Base-by-base conservation (phyloP, 164 flowering plant genomes). In the Nymphaea colorata region DNA sequence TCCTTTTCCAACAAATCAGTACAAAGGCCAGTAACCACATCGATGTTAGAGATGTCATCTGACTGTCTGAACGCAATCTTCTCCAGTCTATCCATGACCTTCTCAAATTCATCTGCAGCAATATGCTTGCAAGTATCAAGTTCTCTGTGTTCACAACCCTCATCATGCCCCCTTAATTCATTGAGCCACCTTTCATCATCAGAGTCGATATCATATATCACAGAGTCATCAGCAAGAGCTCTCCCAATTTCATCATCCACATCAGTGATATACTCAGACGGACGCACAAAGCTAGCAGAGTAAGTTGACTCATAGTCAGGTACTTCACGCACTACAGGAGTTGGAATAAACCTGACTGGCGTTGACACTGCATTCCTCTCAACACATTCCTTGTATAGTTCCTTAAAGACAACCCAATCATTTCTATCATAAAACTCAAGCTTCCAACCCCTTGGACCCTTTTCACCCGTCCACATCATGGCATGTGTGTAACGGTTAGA, bases 181-280 rank as follows among this genome's bases (percentile, higher is more conserved):
- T 71, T 75, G 7, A 94, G 80, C 89, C 90, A 91, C 44, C 77
- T 83, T 67, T 89, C 98, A 77, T 94, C 98, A 36, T 79, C 98
- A 66, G 90, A 84, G 71, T 91, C 95, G 79, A 87, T 77, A 64
- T 94, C 98, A 79, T 94, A 94, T 68, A 59, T 81, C 25, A 87
- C 77, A 53, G 72, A 74, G 66, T 73, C 81, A 76, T 72, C 85
- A 36, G 65, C 72, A 77, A 91, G 67, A 7, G 91, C 89, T 73
- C 93, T 85, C 7, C 82, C 72, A 41, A 89, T 73, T 76, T 94
- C 98, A 82, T 87, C 86, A 67, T 71, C 77, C 41, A 67, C 69
- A 47, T 72, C 42, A 4, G 74, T 70, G 41, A 94, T 88, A 72
- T 94, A 94, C 10, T 80, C 72, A 66, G 76, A 75, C 7, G 96